Conservation (phyloP, 768 basidiomycete genomes). For the Tephrocybe sp. region DNA sequence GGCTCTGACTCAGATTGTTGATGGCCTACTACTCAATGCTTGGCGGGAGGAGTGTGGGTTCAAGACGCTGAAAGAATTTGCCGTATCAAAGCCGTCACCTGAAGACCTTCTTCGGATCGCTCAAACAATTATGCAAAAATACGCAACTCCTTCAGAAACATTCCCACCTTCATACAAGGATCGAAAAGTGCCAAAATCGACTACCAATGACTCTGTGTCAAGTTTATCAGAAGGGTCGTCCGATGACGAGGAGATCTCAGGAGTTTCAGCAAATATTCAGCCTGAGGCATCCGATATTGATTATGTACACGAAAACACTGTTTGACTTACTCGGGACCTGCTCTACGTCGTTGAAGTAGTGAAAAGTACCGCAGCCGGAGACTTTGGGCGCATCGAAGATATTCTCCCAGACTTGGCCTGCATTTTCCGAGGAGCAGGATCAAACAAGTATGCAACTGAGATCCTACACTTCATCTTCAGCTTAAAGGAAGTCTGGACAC, state of each 20-base stretch:
- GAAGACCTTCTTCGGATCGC: constrained; percentile 18
- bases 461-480: constrained; percentile 27
- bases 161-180: not conserved
- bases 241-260: not conserved
- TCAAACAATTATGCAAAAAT: constrained; percentile 19
- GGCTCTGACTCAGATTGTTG: constrained; percentile 28
- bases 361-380: constrained; percentile 24
- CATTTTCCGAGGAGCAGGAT: constrained; percentile 29
- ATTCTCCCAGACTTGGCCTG: constrained; percentile 23
- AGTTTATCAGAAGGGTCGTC: too few relatives aligned
- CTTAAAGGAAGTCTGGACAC: constrained; percentile 31
- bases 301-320: constrained; percentile 21
- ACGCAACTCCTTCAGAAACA: constrained; percentile 16
- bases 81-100: constrained; percentile 24
- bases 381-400: constrained; percentile 32
- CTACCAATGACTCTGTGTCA: too few relatives aligned
- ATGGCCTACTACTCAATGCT: constrained; percentile 29
- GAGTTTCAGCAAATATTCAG: not conserved
- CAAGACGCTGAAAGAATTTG: constrained; percentile 12
- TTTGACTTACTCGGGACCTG: constrained; percentile 26
- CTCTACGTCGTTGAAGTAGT: constrained; percentile 28
- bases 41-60: constrained; percentile 25
- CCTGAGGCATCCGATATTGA: too few relatives aligned
- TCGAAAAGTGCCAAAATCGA: too few relatives aligned
- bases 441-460: constrained; percentile 31